Percentiles rank a stretch among this genome's conserved stretches.
Conservation (phyloP, 2,329 filamentous ascomycete genomes). For the Aureobasidium sp. region DNA sequence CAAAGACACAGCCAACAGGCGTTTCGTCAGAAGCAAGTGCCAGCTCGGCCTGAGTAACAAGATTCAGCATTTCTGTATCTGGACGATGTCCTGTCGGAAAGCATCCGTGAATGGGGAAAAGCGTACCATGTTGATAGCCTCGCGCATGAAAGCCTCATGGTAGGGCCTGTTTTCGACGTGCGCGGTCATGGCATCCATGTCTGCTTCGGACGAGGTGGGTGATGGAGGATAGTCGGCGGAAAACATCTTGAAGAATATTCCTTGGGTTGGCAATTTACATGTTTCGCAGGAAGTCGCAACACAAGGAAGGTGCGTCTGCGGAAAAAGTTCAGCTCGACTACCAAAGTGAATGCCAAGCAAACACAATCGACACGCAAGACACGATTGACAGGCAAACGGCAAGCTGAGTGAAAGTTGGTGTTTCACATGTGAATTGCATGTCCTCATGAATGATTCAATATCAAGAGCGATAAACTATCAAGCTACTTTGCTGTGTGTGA, state of each 20-base stretch:
- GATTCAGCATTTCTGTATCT: neutral
- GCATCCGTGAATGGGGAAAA: neutral
- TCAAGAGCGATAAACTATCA: neutral
- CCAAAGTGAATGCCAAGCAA: neutral
- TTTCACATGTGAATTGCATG: neutral
- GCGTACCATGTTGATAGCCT: conserved; percentile 76
- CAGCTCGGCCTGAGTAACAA: conserved; percentile 61
- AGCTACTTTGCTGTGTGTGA: neutral
- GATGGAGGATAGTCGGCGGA: neutral
- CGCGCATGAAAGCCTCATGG: conserved; percentile 67
- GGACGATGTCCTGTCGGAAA: neutral
- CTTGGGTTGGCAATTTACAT: neutral
- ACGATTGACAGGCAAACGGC: neutral
- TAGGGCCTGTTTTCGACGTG: conserved; percentile 35
- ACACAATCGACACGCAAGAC: neutral
- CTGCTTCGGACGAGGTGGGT: neutral
- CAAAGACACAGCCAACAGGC: conserved; percentile 91
- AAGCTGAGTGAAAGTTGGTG: neutral
- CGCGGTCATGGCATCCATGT: conserved; percentile 17
- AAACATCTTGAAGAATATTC: conserved; percentile 1
- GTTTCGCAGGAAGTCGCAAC: neutral
- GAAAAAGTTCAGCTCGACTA: neutral
- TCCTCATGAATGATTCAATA: neutral
- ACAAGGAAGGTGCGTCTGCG: conserved; percentile 1
- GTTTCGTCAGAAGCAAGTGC: conserved; percentile 85